Base-by-base conservation (phyloP, 2,329 filamentous ascomycete species). In the Penicillium sp. region DNA sequence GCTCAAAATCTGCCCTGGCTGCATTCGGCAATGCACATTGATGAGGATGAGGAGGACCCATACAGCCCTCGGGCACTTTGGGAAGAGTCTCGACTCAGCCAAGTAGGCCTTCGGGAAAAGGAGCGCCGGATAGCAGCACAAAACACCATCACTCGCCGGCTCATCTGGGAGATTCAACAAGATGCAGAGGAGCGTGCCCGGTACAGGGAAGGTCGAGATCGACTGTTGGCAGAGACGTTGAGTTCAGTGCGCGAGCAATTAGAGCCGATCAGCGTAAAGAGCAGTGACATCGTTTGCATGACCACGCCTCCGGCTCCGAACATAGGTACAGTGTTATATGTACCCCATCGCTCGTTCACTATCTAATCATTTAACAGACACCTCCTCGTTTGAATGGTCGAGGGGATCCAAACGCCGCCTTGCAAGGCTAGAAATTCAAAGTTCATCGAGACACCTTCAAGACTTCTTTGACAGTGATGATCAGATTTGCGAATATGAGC, bases 161-260 rank as follows among this genome's bases (percentile, higher is more conserved):
- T 71, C 19, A 67, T 71, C 16, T 71, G 66, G 65, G 67, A 69
- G 22, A 68, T 69, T 8, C 67, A 68, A 46, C 59, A 65, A 30
- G 62, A 69, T 43, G 63, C 61, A 4, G 61, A 60, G 7, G 55
- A 64, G 22, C 63, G 67, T n/a, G 47, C 46, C 19, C 55, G 55
- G 13, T 57, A 70, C 42, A 54, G 54, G 29, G 44, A 59, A 14
- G 61, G 61, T 3, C 56, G 64, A 35, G 59, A 63, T 11, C 46
- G 52, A 13, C 58, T 68, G 13, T 51, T 71, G 34, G 49, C 56
- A 16, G 52, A 64, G 18, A 59, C 66, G 52, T 38, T 66, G 22
- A 52, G 59, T 12, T 49, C 54, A 8, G 58, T 64, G n/a, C 54
- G 55, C 31, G 49, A 55, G 33, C 60, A 63, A 37, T 44, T 70